phyloP scores from a whole-genome alignment of 2,329 filamentous ascomycete genomes.

The Pleoardoris graminearum region DNA sequence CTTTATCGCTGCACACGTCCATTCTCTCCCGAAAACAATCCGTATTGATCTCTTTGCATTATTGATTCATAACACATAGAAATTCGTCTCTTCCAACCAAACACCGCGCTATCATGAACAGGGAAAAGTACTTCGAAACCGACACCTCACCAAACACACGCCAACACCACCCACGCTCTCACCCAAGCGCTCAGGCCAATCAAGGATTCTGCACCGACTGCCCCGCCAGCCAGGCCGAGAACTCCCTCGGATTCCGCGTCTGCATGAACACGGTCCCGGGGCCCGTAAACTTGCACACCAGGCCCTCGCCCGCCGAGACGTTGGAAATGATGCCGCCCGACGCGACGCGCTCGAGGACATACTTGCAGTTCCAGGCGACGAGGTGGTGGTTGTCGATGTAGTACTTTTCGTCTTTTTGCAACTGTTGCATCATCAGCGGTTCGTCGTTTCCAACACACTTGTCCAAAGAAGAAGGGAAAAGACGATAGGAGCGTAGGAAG shows the following conservation, averaged over 20 bases:
- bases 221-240: conserved; percentile 55
- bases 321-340: conserved; percentile 93
- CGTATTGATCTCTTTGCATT: background rate
- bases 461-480: background rate
- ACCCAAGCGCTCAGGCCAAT: too few species aligned
- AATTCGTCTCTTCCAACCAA: background rate
- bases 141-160: background rate
- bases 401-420: conserved; percentile 75
- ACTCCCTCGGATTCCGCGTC: conserved; percentile 77
- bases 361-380: conserved; percentile 96
- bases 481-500: background rate
- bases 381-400: conserved; percentile 92
- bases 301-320: conserved; percentile 77
- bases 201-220: conserved; percentile 16
- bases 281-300: conserved; percentile 90
- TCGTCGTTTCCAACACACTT: background rate
- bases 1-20: background rate
- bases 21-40: background rate
- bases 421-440: conserved; percentile 35
- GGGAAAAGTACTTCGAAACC: background rate
- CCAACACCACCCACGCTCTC: background rate
- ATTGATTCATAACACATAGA: too few species aligned
- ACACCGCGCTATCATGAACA: background rate
- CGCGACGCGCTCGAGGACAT: conserved; percentile 84
- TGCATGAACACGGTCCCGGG: conserved; percentile 92